A percentile compares a stretch with the other conserved stretches of the same genome.
Conservation (phyloP, 805 yeast species). For the Candida incommunis region DNA sequence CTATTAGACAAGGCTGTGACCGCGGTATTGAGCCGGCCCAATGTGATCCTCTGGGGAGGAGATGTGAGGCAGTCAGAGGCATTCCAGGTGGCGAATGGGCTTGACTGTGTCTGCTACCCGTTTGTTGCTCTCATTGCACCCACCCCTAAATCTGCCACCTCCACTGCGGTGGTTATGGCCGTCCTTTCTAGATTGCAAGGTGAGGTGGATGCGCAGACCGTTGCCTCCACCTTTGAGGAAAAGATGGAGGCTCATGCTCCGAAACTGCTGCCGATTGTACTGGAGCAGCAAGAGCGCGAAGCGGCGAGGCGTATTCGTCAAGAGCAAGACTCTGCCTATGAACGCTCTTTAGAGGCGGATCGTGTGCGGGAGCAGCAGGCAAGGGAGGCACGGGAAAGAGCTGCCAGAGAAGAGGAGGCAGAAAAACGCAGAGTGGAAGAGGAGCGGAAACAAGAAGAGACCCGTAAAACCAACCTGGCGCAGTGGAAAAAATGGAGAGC, state of each 20-base stretch:
- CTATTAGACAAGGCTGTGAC: conserved; percentile 30
- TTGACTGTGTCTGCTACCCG: conserved; percentile 66
- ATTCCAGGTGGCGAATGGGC: conserved; percentile 62
- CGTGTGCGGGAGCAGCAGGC: conserved; percentile 31
- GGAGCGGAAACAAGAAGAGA: conserved; percentile 10
- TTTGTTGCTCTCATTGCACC: conserved; percentile 64
- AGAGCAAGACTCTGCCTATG: conserved; percentile 69
- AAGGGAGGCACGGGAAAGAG: conserved; percentile 16
- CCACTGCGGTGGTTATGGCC: conserved; percentile 37
- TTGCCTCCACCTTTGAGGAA: conserved; percentile 30
- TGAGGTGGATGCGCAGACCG: conserved; percentile 22
- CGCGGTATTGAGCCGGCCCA: conserved; percentile 36
- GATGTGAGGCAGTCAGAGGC: conserved; percentile 72
- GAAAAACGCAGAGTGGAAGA: conserved; percentile 11
- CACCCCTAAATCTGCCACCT: conserved; percentile 30
- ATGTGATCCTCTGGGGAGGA: conserved; percentile 76
- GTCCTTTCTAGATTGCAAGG: conserved; percentile 56
- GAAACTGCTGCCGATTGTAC: conserved; percentile 42
- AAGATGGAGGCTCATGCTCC: conserved; percentile 47
- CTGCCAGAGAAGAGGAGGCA: conserved; percentile 11
- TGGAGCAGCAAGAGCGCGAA: conserved; percentile 48
- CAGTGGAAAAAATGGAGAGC: conserved; percentile 41
- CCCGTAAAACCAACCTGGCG: conserved; percentile 12
- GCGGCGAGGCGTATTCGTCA: conserved; percentile 40
- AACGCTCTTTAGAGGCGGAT: conserved; percentile 56